These are phyloP conservation scores for Penicillium pulvis DNA, from an alignment of 495 filamentous ascomycete species.

Conservation along the genomic window DNA sequence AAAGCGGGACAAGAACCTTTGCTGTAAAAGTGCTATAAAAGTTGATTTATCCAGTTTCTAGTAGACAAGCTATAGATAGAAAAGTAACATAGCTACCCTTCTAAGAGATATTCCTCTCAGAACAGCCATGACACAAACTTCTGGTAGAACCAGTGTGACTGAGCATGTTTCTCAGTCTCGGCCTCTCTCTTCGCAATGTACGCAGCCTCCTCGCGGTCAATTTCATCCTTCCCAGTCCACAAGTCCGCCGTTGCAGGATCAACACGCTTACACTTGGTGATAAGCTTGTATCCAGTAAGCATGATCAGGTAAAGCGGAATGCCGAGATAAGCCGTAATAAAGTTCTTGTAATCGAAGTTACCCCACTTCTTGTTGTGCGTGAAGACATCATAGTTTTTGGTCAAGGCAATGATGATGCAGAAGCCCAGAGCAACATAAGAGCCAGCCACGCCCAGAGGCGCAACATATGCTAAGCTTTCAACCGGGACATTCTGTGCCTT, in stretches of 20 bases:
- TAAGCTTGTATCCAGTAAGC: constrained; percentile 70
- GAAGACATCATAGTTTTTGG: constrained; percentile 80
- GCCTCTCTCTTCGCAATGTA: constrained; percentile 60
- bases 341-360: constrained; percentile 68
- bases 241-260: constrained; percentile 64
- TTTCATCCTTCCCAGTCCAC: constrained; percentile 69
- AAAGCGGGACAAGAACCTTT: no score
- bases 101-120: constrained; percentile 25
- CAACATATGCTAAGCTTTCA: constrained; percentile 66
- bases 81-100: no score
- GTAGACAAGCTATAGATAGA: neutral
- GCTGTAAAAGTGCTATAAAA: no score
- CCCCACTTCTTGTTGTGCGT: constrained; percentile 49
- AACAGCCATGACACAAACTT: constrained; percentile 70
- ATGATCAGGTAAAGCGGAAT: constrained; percentile 77
- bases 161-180: constrained; percentile 38
- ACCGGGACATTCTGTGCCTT: constrained; percentile 70
- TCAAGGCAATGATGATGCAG: constrained; percentile 70
- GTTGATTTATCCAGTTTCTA: no score
- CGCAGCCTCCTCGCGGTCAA: constrained; percentile 72
- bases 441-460: constrained; percentile 68
- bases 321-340: constrained; percentile 80
- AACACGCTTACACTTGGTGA: constrained; percentile 53
- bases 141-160: constrained; percentile 58
- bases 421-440: constrained; percentile 68